These are phyloP conservation scores for Fusarium incarnatum DNA, from an alignment of 2,329 filamentous ascomycete genomes.

Conservation along the genomic window DNA sequence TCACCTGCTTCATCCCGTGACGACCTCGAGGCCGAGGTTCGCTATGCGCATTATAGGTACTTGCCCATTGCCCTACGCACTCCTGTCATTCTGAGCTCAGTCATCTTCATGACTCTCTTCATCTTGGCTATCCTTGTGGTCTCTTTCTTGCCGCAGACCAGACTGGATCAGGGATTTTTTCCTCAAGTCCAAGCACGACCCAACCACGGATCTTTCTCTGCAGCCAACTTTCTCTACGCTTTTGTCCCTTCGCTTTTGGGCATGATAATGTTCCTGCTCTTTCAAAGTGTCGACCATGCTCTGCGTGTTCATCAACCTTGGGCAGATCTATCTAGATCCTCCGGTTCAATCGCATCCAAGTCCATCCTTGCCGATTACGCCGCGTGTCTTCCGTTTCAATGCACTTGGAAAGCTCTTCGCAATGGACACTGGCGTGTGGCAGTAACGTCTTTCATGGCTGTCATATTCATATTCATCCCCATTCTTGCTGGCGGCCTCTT, in stretches of 20 bases:
- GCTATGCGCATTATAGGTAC: slow-evolving; percentile 65
- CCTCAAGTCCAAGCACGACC: slow-evolving; percentile 74
- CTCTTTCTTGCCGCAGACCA: slow-evolving; percentile 78
- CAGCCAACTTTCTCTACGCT: slow-evolving; percentile 88
- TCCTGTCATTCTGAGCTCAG: slow-evolving; percentile 73
- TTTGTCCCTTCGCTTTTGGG: slow-evolving; percentile 78
- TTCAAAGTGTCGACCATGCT: slow-evolving; percentile 74
- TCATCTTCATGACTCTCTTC: slow-evolving; percentile 69
- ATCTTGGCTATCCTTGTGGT: slow-evolving; percentile 79
- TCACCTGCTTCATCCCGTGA: slow-evolving; percentile 50
- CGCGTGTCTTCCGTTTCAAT: slow-evolving; percentile 71
- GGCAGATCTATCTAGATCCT: slow-evolving; percentile 67
- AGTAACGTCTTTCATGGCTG: slow-evolving; percentile 67
- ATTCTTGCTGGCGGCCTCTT: slow-evolving; percentile 77
- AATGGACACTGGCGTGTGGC: slow-evolving; percentile 76
- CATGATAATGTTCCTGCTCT: slow-evolving; percentile 73
- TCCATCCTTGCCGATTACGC: slow-evolving; percentile 79
- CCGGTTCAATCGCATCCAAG: slow-evolving; percentile 70
- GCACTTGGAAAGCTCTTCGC: slow-evolving; percentile 66
- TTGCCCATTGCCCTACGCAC: slow-evolving; percentile 82
- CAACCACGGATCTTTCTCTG: slow-evolving; percentile 75
- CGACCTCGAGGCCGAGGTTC: slow-evolving; percentile 45
- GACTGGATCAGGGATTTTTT: slow-evolving; percentile 76
- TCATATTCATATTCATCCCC: slow-evolving; percentile 72
- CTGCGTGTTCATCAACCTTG: slow-evolving; percentile 77